Base-by-base conservation (phyloP, 495 filamentous ascomycete species). In the Podospora tetraspora region DNA sequence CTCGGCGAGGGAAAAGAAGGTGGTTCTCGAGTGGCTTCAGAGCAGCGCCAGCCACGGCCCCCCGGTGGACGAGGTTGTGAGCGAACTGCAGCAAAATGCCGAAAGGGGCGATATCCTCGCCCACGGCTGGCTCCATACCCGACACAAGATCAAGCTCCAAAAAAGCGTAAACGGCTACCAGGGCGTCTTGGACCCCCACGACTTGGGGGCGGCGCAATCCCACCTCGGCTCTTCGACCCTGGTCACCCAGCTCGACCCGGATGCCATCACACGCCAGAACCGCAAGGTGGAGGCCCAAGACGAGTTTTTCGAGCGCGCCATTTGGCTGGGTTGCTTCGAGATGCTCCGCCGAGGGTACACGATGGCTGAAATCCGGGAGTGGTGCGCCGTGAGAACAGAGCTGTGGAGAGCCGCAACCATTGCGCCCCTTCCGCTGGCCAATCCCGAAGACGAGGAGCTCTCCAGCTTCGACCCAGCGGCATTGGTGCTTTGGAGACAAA, bases 171-270 rank as follows among this genome's bases (percentile, higher is more conserved):
- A 77, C 82, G 79, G 76, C 43, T 87, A 86, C 84, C 86, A 88
- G 56, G 87, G 87, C 62, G 82, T 84, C 32, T 80, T 90, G 62
- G 89, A 90, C 63, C 88, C 86, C 8, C 81, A 84, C 66, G 78
- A 80, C 59, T 79, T 85, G 52, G 83, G 81, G 59, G 82, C 89
- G 27, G 81, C 85, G 52, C 82, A 84, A 65, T 83, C 84, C 34
- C 83, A 88, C 64, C 75, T 84, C 3, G 86, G 88, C 29, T 87
- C 88, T 56, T 84, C 87, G 43, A 75, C 86, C 6, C 73, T 97
- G 4, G 84, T 97, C 59, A 96, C 92, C n/a, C 91, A 97, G 73
- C 82, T 99, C 25, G 95, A 99, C 69, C 96, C 96, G 6, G 95
- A 99, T 84, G 92, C 94, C 7, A 82, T 89, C 16, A 88, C 87